Evolutionary conservation across 108 stramenopile species (phyloP).

Genomic region (Skeletonema tropicum): DNA sequence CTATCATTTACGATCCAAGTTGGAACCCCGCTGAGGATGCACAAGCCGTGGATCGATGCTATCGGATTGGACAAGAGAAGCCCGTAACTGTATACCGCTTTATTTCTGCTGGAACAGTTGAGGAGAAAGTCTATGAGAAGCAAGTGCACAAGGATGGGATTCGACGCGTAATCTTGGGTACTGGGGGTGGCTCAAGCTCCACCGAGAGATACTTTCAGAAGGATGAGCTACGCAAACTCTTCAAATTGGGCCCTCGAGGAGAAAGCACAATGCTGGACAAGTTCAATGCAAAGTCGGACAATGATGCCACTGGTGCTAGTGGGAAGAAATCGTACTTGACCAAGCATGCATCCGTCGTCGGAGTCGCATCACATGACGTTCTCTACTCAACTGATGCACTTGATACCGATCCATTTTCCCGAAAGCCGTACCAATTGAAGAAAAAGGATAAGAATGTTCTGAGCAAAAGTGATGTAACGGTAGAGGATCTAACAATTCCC

Average conservation of each 20-base stretch:
- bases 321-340: constrained; percentile 52
- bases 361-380: constrained; percentile 78
- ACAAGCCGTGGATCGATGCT: constrained; percentile 89
- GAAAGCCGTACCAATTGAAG: constrained; percentile 29
- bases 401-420: constrained; percentile 28
- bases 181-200: constrained; percentile 28
- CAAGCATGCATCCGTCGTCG: constrained; percentile 62
- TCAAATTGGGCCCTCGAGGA: constrained; percentile 65
- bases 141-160: constrained; percentile 90
- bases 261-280: constrained; percentile 68
- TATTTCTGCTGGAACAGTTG: constrained; percentile 94
- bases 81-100: constrained; percentile 94
- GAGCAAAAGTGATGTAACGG: not conserved
- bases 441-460: not conserved
- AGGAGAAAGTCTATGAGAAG: constrained; percentile 71
- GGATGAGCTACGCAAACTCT: constrained; percentile 68
- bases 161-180: constrained; percentile 59
- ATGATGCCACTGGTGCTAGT: constrained; percentile 25
- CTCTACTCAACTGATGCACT: constrained; percentile 49
- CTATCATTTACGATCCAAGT: constrained; percentile 82
- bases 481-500: constrained; percentile 27
- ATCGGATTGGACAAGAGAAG: constrained; percentile 94
- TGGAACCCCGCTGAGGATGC: constrained; percentile 95
- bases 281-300: constrained; percentile 38
- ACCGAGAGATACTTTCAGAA: constrained; percentile 75